Evolutionary conservation across 2,329 filamentous ascomycete genomes (phyloP).

Genomic region (Aspergillus sp.): DNA sequence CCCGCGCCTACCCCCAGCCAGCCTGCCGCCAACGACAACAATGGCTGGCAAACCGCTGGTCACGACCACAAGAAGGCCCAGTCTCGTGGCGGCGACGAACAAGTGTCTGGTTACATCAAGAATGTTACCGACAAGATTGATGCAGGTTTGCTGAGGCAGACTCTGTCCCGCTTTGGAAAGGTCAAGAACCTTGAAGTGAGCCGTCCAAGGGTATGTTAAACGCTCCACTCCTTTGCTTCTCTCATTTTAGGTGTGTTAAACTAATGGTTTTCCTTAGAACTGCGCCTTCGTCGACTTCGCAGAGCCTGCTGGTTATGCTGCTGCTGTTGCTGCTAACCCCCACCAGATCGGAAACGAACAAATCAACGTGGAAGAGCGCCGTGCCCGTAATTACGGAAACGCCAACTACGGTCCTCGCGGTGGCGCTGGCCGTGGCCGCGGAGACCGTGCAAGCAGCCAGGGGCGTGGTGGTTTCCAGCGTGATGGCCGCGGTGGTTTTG

Average conservation of each 20-base stretch:
- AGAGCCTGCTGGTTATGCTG: conserved; percentile 70
- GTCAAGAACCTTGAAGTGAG: conserved; percentile 59
- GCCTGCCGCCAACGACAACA: conserved; percentile 59
- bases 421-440: conserved; percentile 59
- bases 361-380: conserved; percentile 83
- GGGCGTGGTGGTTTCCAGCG: conserved; percentile 61
- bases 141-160: conserved; percentile 61
- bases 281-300: conserved; percentile 95
- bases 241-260: background rate
- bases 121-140: conserved; percentile 87
- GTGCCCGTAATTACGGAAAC: conserved; percentile 66
- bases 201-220: conserved; percentile 62
- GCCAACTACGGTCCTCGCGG: conserved; percentile 57
- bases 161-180: conserved; percentile 63
- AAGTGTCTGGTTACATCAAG: conserved; percentile 86
- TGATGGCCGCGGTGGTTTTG: conserved; percentile 61
- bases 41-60: conserved; percentile 84
- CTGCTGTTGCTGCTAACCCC: conserved; percentile 76
- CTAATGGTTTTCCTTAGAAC: conserved; percentile 53
- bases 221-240: background rate
- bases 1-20: conserved; percentile 62
- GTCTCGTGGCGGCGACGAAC: conserved; percentile 63
- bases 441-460: conserved; percentile 59
- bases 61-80: conserved; percentile 74
- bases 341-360: conserved; percentile 75